These are phyloP conservation scores for Colletotrichum higginsianum DNA, from an alignment of 2,329 filamentous ascomycete genomes.

Conservation along the genomic window DNA sequence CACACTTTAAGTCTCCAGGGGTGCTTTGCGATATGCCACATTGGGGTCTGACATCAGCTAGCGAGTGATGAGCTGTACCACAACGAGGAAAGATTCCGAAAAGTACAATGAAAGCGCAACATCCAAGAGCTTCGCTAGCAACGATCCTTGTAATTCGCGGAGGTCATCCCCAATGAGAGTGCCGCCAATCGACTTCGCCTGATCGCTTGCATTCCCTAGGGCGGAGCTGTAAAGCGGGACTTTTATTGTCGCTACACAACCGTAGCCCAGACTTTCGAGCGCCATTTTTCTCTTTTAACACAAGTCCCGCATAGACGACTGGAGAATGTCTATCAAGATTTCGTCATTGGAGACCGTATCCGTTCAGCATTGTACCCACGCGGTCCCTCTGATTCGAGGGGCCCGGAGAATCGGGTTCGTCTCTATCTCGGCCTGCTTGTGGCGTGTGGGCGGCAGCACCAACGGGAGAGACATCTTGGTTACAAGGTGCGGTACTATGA, in stretches of 20 bases:
- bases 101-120: background rate
- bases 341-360: conserved; percentile 8
- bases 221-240: conserved; percentile 3
- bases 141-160: background rate
- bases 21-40: conserved; percentile 9
- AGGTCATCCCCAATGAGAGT: background rate
- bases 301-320: conserved; percentile 11
- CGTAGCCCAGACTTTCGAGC: background rate
- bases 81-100: background rate
- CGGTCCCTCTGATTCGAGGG: background rate
- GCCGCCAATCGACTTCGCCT: background rate
- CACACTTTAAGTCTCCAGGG: background rate
- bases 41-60: conserved; percentile 12
- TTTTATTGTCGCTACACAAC: background rate
- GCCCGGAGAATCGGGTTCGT: conserved; percentile 7
- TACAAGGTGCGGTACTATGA: conserved; percentile 11
- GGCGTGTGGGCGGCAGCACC: background rate
- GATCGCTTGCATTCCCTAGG: conserved; percentile 1
- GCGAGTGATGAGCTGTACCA: background rate
- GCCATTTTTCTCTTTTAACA: conserved; percentile 3
- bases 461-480: conserved; percentile 13
- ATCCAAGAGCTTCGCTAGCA: too few relatives aligned
- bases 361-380: background rate
- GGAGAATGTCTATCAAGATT: conserved; percentile 12
- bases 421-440: conserved; percentile 4